A percentile compares a stretch with the other conserved stretches of the same genome.
Conservation (phyloP, 345 rosid genomes). For the Salix koriyanagi region DNA sequence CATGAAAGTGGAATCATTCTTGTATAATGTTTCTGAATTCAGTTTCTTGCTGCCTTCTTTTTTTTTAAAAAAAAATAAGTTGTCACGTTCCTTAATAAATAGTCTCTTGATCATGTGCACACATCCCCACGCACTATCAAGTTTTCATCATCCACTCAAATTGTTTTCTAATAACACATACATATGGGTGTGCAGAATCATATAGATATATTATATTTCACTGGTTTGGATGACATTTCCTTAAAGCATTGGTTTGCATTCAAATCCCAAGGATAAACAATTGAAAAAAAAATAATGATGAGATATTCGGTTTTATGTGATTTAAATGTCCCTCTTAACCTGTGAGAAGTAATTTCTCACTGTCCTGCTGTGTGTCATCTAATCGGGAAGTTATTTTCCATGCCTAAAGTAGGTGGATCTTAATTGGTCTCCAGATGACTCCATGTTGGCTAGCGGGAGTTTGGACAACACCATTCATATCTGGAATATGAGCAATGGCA, state of each 20-base stretch:
- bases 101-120: too few relatives aligned
- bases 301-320: background rate
- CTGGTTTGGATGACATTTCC: background rate
- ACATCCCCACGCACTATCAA: background rate
- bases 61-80: background rate
- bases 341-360: slow-evolving; percentile 13
- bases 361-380: slow-evolving; percentile 20
- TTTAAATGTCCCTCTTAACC: background rate
- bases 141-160: too few relatives aligned
- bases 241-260: background rate
- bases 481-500: slow-evolving; percentile 93
- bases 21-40: background rate
- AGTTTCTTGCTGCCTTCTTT: slow-evolving; percentile 1
- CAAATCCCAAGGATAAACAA: background rate
- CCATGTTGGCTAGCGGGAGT: slow-evolving; percentile 92
- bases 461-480: slow-evolving; percentile 91
- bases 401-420: slow-evolving; percentile 99
- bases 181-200: background rate
- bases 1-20: background rate
- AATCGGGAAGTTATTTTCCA: slow-evolving; percentile 37
- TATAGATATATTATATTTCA: background rate
- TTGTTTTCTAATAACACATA: background rate
- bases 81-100: background rate
- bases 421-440: slow-evolving; percentile 99
- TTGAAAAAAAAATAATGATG: background rate